phyloP scores from a whole-genome alignment of 2,329 filamentous ascomycete species.

The Pseudopithomyces chartarum region DNA sequence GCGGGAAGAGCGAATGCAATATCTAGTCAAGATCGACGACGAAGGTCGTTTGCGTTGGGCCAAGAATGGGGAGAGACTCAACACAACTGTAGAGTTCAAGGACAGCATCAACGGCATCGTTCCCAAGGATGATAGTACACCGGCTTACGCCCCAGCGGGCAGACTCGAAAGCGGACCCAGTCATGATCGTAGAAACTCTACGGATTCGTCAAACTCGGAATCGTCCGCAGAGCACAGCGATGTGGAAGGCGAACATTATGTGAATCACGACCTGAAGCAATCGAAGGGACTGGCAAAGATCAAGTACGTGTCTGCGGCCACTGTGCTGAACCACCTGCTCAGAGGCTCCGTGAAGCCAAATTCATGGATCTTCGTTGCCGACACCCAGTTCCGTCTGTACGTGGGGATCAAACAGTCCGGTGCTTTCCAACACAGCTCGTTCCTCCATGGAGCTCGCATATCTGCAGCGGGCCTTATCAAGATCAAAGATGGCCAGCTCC shows the following conservation, averaged over 20 bases:
- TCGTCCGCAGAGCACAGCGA: conserved; percentile 59
- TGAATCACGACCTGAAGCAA: conserved; percentile 65
- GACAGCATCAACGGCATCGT: conserved; percentile 74
- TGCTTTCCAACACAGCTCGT: conserved; percentile 89
- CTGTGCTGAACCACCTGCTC: conserved; percentile 78
- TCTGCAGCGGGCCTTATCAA: conserved; percentile 83
- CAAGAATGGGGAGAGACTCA: conserved; percentile 78
- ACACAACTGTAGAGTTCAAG: conserved; percentile 74
- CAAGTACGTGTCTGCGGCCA: conserved; percentile 70
- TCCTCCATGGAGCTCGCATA: conserved; percentile 81
- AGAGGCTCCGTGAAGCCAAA: conserved; percentile 81
- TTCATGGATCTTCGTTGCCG: conserved; percentile 92
- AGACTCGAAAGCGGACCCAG: conserved; percentile 23
- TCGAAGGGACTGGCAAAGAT: conserved; percentile 66
- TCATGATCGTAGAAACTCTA: conserved; percentile 24
- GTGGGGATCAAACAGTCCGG: conserved; percentile 89
- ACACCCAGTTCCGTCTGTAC: conserved; percentile 83
- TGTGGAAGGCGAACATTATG: conserved; percentile 67
- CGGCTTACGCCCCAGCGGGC: conserved; percentile 44
- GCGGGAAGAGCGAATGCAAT: conserved; percentile 78
- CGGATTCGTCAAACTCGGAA: conserved; percentile 36
- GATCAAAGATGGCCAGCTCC: conserved; percentile 79
- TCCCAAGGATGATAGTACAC: conserved; percentile 47
- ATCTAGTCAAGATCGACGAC: conserved; percentile 76
- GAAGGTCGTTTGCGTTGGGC: conserved; percentile 84